phyloP scores from a whole-genome alignment of 129 eudicot species.

The Flaveria trinervia region DNA sequence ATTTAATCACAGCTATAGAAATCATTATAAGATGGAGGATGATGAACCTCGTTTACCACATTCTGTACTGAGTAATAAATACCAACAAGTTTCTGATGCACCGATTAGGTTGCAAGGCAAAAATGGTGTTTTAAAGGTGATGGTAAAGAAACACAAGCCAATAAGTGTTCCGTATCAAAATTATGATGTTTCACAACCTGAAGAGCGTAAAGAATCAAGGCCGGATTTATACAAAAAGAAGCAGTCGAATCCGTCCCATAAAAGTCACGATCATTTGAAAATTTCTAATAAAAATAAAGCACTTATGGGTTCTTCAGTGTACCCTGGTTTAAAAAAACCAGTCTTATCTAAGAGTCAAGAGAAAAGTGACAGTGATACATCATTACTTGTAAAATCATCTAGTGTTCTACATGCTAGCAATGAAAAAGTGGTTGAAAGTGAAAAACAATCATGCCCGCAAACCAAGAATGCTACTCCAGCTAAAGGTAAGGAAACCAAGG shows the following conservation, averaged over 20 bases:
- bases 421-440: constrained; percentile 45
- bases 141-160: constrained; percentile 82
- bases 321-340: constrained; percentile 42
- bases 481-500: constrained; percentile 62
- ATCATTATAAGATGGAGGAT: constrained; percentile 42
- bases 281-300: constrained; percentile 39
- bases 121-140: constrained; percentile 95
- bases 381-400: constrained; percentile 44
- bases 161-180: constrained; percentile 22
- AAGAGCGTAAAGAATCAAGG: constrained; percentile 47
- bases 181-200: constrained; percentile 36
- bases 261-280: constrained; percentile 27
- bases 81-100: constrained; percentile 46
- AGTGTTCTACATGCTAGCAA: constrained; percentile 35
- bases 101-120: constrained; percentile 94
- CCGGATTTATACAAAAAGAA: constrained; percentile 51
- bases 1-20: constrained; percentile 30
- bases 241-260: constrained; percentile 29
- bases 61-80: constrained; percentile 44
- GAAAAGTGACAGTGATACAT: constrained; percentile 56
- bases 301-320: constrained; percentile 33
- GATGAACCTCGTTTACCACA: constrained; percentile 53
- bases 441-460: constrained; percentile 39
- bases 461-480: constrained; percentile 44
- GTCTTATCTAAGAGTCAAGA: constrained; percentile 25